phyloP scores from a whole-genome alignment of 345 rosid species.

The Dimocarpus longan region DNA sequence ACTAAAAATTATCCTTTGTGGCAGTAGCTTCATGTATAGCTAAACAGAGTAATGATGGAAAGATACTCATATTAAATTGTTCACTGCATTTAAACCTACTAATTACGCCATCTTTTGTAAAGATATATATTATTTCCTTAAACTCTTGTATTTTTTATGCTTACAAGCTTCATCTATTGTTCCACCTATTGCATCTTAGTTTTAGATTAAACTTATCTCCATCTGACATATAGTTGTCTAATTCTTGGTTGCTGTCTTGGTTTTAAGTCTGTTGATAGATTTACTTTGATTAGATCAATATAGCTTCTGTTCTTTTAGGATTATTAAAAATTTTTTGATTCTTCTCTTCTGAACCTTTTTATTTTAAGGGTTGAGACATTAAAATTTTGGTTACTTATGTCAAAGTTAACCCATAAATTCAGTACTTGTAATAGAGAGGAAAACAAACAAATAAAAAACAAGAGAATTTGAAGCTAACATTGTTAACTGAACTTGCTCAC shows the following conservation, averaged over 20 bases:
- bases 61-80: no score
- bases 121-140: background rate
- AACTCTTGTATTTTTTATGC: background rate
- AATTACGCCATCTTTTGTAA: background rate
- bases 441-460: no score
- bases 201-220: background rate
- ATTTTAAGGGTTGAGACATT: background rate
- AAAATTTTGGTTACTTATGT: background rate
- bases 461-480: no score
- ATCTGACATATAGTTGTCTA: background rate
- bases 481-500: no score
- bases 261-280: background rate
- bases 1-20: no score
- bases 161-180: background rate
- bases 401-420: background rate
- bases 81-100: no score
- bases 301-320: no score
- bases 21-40: background rate
- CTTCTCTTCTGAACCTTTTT: no score
- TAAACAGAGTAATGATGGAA: background rate
- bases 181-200: background rate
- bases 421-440: no score
- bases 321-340: no score
- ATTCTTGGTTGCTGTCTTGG: background rate
- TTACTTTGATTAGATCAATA: no score